Evolutionary conservation across 495 filamentous ascomycete species (phyloP).

Genomic region (Chaetomium cochliodes): DNA sequence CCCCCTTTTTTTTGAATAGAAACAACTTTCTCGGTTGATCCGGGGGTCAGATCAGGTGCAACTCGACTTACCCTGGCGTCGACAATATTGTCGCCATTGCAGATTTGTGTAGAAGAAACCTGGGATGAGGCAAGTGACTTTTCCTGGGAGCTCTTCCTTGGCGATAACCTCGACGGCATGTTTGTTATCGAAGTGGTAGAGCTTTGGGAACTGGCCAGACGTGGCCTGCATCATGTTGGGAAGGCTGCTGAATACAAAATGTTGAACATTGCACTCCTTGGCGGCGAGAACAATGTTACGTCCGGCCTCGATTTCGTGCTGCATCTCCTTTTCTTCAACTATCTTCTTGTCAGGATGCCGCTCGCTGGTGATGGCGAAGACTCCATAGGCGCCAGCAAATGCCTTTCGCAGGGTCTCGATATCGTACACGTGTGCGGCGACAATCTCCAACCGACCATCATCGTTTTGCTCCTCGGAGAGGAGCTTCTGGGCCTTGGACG

Average conservation of each 20-base stretch:
- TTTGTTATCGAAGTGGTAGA: constrained; percentile 7
- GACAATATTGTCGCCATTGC: constrained; percentile 2
- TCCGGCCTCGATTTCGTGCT: constrained; percentile 3
- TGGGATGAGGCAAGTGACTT: constrained; percentile 7
- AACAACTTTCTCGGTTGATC: background rate
- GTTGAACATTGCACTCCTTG: constrained; percentile 10
- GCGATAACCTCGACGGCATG: constrained; percentile 2
- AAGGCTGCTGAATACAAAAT: constrained; percentile 3
- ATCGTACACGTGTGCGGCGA: constrained; percentile 5
- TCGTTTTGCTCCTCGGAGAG: constrained; percentile 4
- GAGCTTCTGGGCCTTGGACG: constrained; percentile 8
- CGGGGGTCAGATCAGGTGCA: background rate
- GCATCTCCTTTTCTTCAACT: constrained; percentile 3
- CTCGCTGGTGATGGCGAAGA: constrained; percentile 6
- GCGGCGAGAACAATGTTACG: constrained; percentile 8
- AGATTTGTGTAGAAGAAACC: constrained; percentile 6
- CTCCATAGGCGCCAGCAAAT: constrained; percentile 5
- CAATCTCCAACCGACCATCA: constrained; percentile 3
- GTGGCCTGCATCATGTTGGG: constrained; percentile 10
- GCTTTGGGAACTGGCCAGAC: constrained; percentile 2
- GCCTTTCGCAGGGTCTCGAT: constrained; percentile 8
- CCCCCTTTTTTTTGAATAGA: background rate
- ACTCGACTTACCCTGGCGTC: constrained; percentile 5
- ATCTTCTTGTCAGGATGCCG: constrained; percentile 1
- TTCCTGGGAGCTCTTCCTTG: constrained; percentile 9